phyloP scores from a whole-genome alignment of 106 monocot species.

The Allium fistulosum region DNA sequence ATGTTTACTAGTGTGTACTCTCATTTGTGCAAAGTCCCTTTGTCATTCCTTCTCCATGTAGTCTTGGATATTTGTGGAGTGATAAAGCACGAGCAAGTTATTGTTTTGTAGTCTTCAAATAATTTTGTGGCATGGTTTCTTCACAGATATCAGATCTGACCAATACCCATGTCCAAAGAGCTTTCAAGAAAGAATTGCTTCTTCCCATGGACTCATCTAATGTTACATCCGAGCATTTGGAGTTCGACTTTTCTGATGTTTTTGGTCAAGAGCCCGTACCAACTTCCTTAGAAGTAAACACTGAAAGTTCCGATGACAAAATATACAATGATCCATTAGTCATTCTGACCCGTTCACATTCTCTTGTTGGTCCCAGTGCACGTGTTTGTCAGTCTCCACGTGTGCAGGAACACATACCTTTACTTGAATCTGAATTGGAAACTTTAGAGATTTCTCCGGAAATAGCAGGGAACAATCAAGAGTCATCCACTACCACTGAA shows the following conservation, averaged over 20 bases:
- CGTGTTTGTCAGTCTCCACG: conserved; percentile 40
- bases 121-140: conserved; percentile 65
- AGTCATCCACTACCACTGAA: conserved; percentile 4
- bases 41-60: conserved; percentile 60
- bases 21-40: conserved; percentile 81
- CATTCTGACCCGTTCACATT: conserved; percentile 70
- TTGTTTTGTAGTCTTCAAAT: conserved; percentile 2
- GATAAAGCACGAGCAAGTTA: conserved; percentile 34
- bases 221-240: conserved; percentile 46
- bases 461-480: conserved; percentile 17
- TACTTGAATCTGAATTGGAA: conserved; percentile 58
- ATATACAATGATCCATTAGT: conserved; percentile 59
- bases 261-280: conserved; percentile 72
- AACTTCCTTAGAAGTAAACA: conserved; percentile 30
- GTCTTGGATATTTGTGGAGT: conserved; percentile 37
- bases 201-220: conserved; percentile 54
- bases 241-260: conserved; percentile 94
- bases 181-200: conserved; percentile 39
- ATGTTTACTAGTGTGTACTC: conserved; percentile 61
- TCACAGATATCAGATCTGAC: conserved; percentile 32
- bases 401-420: conserved; percentile 32
- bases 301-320: conserved; percentile 27
- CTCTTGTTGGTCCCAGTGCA: conserved; percentile 81
- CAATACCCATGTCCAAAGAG: conserved; percentile 16
- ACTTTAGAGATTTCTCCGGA: conserved; percentile 28